phyloP scores from a whole-genome alignment of 176 grass and related monocot species.

The Aegilops speltoides region DNA sequence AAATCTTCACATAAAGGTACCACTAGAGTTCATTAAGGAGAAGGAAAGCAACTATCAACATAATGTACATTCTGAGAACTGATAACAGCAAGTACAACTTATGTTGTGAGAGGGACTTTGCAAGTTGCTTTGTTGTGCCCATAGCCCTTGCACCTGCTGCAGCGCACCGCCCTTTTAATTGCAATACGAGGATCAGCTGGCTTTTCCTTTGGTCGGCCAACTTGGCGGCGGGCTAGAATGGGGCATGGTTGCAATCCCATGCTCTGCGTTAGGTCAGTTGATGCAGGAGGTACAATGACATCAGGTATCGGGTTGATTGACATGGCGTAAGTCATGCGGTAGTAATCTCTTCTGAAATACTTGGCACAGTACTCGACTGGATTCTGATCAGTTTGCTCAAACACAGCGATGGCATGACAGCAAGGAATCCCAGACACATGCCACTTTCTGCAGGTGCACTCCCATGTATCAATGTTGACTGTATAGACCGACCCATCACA shows the following conservation, averaged over 20 bases:
- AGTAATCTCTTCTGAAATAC: conserved; percentile 66
- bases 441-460: conserved; percentile 72
- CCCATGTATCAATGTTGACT: conserved; percentile 61
- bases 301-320: conserved; percentile 76
- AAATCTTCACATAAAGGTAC: background rate
- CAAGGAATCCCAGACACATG: conserved; percentile 63
- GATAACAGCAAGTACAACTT: background rate
- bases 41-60: conserved; percentile 1
- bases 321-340: conserved; percentile 54
- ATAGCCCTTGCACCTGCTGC: conserved; percentile 62
- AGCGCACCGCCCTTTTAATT: conserved; percentile 57
- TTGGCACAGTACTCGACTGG: conserved; percentile 65
- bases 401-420: conserved; percentile 55
- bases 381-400: conserved; percentile 43
- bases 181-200: conserved; percentile 60
- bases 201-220: conserved; percentile 73
- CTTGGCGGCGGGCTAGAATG: conserved; percentile 45
- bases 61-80: conserved; percentile 34
- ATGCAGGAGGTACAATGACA: conserved; percentile 39
- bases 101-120: conserved; percentile 44
- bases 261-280: conserved; percentile 22
- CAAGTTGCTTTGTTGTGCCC: conserved; percentile 79
- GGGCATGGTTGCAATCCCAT: conserved; percentile 28
- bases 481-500: conserved; percentile 50
- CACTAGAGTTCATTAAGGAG: conserved; percentile 18